Percentiles rank a stretch among this genome's conserved stretches.
phyloP scores from a whole-genome alignment of 2,329 filamentous ascomycete species.

The Geosmithia flava region DNA sequence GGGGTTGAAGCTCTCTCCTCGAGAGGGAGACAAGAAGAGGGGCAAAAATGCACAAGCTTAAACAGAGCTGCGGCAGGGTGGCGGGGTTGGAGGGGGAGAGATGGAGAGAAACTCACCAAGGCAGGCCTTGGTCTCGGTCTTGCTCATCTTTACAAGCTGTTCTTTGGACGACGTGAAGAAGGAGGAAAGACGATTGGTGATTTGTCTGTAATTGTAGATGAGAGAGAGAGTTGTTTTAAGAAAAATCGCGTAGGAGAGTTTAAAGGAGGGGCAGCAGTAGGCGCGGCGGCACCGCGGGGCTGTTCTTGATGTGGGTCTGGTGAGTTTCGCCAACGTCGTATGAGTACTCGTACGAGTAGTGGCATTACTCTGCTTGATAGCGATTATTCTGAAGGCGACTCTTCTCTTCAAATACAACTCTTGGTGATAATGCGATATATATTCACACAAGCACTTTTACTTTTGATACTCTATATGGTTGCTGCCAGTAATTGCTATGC shows the following conservation, averaged over 20 bases:
- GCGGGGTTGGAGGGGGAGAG: background rate
- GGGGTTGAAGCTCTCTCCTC: too few relatives aligned
- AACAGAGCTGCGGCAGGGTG: background rate
- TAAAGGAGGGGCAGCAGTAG: background rate
- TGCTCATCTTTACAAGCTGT: constrained; percentile 21
- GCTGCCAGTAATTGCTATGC: too few relatives aligned
- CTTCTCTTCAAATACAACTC: too few relatives aligned
- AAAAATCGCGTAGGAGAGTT: background rate
- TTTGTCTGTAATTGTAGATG: background rate
- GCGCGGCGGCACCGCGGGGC: background rate
- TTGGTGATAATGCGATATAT: too few relatives aligned
- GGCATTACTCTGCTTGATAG: too few relatives aligned
- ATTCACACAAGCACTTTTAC: too few relatives aligned
- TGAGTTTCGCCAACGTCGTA: too few relatives aligned
- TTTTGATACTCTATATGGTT: too few relatives aligned
- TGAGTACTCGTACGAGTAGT: too few relatives aligned
- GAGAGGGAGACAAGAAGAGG: too few relatives aligned
- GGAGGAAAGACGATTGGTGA: background rate
- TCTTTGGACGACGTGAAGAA: background rate
- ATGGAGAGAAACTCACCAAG: constrained; percentile 30
- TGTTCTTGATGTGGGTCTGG: background rate
- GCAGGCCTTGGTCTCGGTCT: constrained; percentile 38
- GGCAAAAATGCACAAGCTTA: background rate
- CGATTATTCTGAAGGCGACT: too few relatives aligned
- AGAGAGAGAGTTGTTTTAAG: background rate